phyloP scores from a whole-genome alignment of 148 eudicot genomes.

The Camellia japonica region DNA sequence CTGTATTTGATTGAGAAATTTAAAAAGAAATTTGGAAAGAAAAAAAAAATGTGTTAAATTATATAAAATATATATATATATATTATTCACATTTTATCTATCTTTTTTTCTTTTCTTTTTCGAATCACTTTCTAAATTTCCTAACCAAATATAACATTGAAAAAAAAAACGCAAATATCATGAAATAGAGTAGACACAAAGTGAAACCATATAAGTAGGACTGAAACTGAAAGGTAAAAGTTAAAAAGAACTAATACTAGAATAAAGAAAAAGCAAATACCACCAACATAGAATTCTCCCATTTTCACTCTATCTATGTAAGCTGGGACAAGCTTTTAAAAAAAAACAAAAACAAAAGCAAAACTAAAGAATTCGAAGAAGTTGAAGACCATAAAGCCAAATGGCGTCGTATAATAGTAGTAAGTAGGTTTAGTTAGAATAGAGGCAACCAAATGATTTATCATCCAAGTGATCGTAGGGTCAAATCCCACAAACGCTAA shows the following conservation, averaged over 20 bases:
- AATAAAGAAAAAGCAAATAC: constrained; percentile 14
- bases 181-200: too few relatives aligned
- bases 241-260: background rate
- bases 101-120: too few relatives aligned
- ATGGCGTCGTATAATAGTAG: constrained; percentile 11
- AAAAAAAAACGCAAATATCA: too few relatives aligned
- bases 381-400: constrained; percentile 6
- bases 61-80: too few relatives aligned
- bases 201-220: background rate
- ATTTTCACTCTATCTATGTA: constrained; percentile 42
- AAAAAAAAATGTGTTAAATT: background rate
- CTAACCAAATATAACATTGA: too few relatives aligned
- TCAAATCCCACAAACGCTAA: too few relatives aligned
- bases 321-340: constrained; percentile 16
- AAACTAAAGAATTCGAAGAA: constrained; percentile 2
- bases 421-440: too few relatives aligned
- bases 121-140: too few relatives aligned
- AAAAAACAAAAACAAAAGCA: background rate
- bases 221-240: constrained; percentile 5
- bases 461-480: too few relatives aligned
- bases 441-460: too few relatives aligned
- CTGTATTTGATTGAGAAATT: background rate
- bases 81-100: too few relatives aligned
- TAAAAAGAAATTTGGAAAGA: background rate
- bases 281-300: constrained; percentile 43